phyloP scores from a whole-genome alignment of 2,329 filamentous ascomycete genomes.

The Zymoseptoria ardabiliae region DNA sequence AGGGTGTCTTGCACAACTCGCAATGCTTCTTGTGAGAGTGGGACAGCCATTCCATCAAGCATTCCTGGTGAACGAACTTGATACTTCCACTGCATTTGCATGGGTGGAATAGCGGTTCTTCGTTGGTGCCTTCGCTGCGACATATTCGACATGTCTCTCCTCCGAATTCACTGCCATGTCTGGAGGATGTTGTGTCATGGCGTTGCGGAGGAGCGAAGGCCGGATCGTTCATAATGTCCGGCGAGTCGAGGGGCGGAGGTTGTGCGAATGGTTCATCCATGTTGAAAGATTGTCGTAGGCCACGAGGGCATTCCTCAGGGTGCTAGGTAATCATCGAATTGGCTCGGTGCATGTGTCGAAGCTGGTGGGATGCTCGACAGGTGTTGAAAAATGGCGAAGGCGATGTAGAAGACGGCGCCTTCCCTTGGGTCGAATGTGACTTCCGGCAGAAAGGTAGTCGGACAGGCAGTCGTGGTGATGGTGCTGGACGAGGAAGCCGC shows the following conservation, averaged over 20 bases:
- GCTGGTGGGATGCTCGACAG: neutral
- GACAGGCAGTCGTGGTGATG: neutral
- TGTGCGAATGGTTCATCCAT: slow-evolving; percentile 11
- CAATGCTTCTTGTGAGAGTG: slow-evolving; percentile 99
- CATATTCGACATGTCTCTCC: slow-evolving; percentile 96
- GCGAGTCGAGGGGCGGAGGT: slow-evolving; percentile 18
- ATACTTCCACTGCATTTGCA: slow-evolving; percentile 99
- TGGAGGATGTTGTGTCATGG: slow-evolving; percentile 20
- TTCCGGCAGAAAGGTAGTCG: neutral
- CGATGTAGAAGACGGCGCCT: neutral
- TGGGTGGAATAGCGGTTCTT: slow-evolving; percentile 89
- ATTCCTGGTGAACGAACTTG: slow-evolving; percentile 96
- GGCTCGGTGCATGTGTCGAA: neutral
- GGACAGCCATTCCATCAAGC: slow-evolving; percentile 96
- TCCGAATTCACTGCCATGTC: slow-evolving; percentile 34
- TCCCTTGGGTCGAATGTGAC: neutral
- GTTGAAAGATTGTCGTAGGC: slow-evolving; percentile 4
- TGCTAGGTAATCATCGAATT: slow-evolving; percentile 7
- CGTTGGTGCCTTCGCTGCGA: slow-evolving; percentile 71
- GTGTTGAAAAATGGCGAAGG: neutral
- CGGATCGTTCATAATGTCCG: slow-evolving; percentile 53
- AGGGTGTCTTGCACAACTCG: slow-evolving; percentile 97
- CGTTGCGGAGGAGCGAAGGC: slow-evolving; percentile 30
- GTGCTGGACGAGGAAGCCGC: too few relatives aligned
- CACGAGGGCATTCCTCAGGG: slow-evolving; percentile 2